phyloP scores from a whole-genome alignment of 345 rosid species.

The Gossypium sturtianum region DNA sequence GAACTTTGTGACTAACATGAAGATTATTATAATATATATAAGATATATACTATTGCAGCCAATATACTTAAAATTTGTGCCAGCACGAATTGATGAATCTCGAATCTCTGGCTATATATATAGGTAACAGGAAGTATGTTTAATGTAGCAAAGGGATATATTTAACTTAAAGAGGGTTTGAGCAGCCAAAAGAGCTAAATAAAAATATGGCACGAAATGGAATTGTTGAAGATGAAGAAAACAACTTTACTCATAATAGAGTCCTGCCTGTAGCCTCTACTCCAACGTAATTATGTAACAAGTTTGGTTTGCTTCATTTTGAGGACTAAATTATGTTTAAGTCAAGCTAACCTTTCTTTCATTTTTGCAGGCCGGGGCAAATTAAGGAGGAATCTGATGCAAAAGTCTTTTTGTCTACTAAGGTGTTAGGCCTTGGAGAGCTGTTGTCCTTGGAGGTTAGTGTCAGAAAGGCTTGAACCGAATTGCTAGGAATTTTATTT shows the following conservation, averaged over 20 bases:
- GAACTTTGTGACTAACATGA: not conserved
- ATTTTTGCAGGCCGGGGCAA: slow-evolving; percentile 7
- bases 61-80: not conserved
- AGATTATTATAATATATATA: not conserved
- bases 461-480: not conserved
- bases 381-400: not conserved
- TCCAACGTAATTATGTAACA: not conserved
- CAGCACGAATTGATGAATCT: not conserved
- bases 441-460: slow-evolving; percentile 13
- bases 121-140: not conserved
- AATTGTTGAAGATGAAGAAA: slow-evolving; percentile 11
- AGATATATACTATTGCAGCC: not conserved
- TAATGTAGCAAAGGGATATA: not conserved
- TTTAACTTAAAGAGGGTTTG: not conserved
- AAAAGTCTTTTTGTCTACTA: not conserved
- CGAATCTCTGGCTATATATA: not conserved
- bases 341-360: not conserved
- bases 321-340: not conserved
- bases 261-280: slow-evolving; percentile 10
- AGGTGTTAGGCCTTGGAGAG: slow-evolving; percentile 8
- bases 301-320: not conserved
- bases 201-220: slow-evolving; percentile 12
- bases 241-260: not conserved
- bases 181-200: not conserved
- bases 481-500: too few species aligned